Conservation (phyloP, 1,139 yeast genomes). For the Pichia norvegensis region DNA sequence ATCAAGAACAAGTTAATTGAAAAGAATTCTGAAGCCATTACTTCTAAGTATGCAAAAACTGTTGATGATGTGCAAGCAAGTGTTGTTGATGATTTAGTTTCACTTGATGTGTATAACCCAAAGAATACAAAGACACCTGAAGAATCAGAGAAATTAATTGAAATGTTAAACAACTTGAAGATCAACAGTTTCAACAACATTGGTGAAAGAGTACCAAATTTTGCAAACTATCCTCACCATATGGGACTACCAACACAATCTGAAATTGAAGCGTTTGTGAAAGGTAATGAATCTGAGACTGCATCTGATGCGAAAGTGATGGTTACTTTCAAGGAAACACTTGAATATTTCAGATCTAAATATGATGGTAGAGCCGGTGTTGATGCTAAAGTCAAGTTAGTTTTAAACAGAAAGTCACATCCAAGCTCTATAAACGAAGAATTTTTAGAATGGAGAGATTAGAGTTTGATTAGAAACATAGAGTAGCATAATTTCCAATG, state of each 20-base stretch:
- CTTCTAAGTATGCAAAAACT: constrained; percentile 26
- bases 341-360: constrained; percentile 48
- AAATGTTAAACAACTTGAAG: constrained; percentile 29
- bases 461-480: constrained; percentile 1
- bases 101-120: constrained; percentile 24
- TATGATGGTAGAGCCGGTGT: constrained; percentile 58
- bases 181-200: constrained; percentile 25
- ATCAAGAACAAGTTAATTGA: constrained; percentile 61
- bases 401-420: constrained; percentile 55
- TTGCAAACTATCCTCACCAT: constrained; percentile 54
- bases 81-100: constrained; percentile 22
- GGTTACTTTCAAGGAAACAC: constrained; percentile 59
- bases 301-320: constrained; percentile 50
- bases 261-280: constrained; percentile 50
- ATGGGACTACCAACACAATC: constrained; percentile 73
- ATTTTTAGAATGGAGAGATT: constrained; percentile 51
- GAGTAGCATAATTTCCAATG: too few species aligned
- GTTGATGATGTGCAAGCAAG: constrained; percentile 30
- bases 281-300: constrained; percentile 42
- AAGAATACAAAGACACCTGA: constrained; percentile 1
- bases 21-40: constrained; percentile 21
- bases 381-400: constrained; percentile 44
- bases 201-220: constrained; percentile 40
- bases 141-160: constrained; percentile 17
- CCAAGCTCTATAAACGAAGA: constrained; percentile 48